A percentile compares a stretch with the other conserved stretches of the same genome.
Evolutionary conservation across 441 rosid genomes (phyloP).

Genomic region (Metrosideros polymorpha): DNA sequence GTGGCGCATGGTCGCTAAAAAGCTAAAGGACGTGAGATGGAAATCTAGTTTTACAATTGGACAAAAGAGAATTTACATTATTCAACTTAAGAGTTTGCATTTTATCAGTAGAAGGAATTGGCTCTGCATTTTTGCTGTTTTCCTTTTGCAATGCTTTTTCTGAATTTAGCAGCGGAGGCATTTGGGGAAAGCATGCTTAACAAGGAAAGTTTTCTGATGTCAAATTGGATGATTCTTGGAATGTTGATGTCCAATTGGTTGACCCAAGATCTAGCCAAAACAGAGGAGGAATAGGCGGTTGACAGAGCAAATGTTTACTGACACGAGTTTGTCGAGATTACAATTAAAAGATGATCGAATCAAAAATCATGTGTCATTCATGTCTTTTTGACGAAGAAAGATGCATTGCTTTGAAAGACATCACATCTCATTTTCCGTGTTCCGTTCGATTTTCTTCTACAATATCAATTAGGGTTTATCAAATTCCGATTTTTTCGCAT

Average conservation of each 20-base stretch:
- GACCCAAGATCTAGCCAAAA: background rate
- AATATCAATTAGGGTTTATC: background rate
- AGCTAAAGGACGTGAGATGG: background rate
- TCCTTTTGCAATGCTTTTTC: background rate
- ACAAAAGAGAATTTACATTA: background rate
- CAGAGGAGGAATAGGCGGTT: background rate
- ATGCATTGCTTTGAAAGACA: background rate
- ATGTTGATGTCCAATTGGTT: background rate
- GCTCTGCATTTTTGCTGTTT: background rate
- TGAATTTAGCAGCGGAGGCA: background rate
- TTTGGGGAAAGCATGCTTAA: background rate
- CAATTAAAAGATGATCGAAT: background rate
- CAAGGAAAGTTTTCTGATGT: background rate
- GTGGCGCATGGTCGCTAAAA: background rate
- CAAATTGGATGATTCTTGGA: background rate
- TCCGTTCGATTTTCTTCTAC: background rate
- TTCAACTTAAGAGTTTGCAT: background rate
- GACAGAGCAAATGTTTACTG: accelerated
- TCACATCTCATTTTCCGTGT: too few relatives aligned
- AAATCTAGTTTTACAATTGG: background rate
- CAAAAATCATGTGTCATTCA: background rate
- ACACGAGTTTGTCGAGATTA: background rate
- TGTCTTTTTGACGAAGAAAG: background rate
- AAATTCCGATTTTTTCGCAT: accelerated
- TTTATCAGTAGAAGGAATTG: background rate